Conservation (phyloP, 768 basidiomycete genomes). For the Sistotremastrum niveocremeum region DNA sequence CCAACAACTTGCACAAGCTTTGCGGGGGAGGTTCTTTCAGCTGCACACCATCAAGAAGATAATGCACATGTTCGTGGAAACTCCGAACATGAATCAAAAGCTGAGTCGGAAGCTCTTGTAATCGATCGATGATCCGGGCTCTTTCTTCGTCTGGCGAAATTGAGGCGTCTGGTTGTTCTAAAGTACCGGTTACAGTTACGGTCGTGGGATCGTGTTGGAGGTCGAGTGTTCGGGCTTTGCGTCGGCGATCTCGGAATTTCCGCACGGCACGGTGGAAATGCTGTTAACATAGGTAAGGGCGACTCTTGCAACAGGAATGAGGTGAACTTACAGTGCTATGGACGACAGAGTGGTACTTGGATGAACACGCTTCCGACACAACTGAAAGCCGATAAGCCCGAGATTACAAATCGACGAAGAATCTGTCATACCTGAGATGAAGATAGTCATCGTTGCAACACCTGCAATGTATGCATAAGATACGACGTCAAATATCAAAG, state of each 20-base stretch:
- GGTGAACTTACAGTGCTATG: slow-evolving; percentile 26
- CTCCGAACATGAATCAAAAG: slow-evolving; percentile 23
- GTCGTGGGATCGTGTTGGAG: too few relatives aligned
- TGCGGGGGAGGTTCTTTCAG: background rate
- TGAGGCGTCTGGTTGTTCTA: too few relatives aligned
- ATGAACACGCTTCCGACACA: slow-evolving; percentile 51
- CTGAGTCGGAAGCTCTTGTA: slow-evolving; percentile 26
- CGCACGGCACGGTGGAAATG: background rate
- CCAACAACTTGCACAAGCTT: slow-evolving; percentile 21
- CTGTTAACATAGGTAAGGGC: background rate
- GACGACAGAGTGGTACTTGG: slow-evolving; percentile 34
- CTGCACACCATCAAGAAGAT: slow-evolving; percentile 10
- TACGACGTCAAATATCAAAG: too few relatives aligned
- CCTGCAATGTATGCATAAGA: slow-evolving; percentile 10
- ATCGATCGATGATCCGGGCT: slow-evolving; percentile 12
- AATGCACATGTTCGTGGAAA: slow-evolving; percentile 29
- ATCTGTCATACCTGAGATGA: slow-evolving; percentile 45
- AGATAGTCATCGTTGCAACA: slow-evolving; percentile 61
- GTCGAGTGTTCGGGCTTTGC: background rate
- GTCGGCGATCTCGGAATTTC: background rate
- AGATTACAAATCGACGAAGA: background rate
- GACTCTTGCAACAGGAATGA: background rate
- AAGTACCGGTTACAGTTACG: too few relatives aligned
- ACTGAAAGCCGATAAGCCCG: slow-evolving; percentile 23
- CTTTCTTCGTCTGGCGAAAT: slow-evolving; percentile 3